A percentile compares a stretch with the other conserved stretches of the same genome.
phyloP scores from a whole-genome alignment of 1,284 basidiomycete species.

The Stygiomarasmius scandens region DNA sequence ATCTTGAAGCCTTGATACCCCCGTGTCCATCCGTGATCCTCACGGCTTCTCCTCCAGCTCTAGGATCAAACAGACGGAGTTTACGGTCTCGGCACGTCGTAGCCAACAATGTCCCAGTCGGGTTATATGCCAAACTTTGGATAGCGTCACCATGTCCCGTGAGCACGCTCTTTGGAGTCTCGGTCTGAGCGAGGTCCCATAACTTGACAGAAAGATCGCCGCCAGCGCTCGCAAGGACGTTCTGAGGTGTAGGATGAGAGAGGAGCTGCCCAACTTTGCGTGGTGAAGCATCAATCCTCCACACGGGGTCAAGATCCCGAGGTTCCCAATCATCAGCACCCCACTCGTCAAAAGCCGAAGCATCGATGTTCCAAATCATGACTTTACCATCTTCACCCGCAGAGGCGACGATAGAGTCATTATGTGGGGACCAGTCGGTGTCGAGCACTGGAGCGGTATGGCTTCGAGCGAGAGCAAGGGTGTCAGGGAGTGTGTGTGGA shows the following conservation, averaged over 20 bases:
- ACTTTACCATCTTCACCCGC: slow-evolving; percentile 93
- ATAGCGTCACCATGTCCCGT: slow-evolving; percentile 87
- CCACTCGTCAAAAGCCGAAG: slow-evolving; percentile 82
- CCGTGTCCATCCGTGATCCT: slow-evolving; percentile 85
- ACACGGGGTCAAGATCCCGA: slow-evolving; percentile 82
- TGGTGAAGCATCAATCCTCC: slow-evolving; percentile 71
- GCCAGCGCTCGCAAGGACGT: slow-evolving; percentile 86
- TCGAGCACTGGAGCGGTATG: slow-evolving; percentile 89
- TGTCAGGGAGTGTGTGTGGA: slow-evolving; percentile 87
- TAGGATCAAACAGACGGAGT: slow-evolving; percentile 87
- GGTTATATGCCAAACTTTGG: slow-evolving; percentile 86
- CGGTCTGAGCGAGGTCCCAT: slow-evolving; percentile 83
- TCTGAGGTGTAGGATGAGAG: slow-evolving; percentile 91
- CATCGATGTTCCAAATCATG: slow-evolving; percentile 86
- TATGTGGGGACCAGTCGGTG: slow-evolving; percentile 96
- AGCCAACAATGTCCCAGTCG: slow-evolving; percentile 74
- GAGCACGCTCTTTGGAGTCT: slow-evolving; percentile 65
- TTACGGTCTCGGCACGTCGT: slow-evolving; percentile 93
- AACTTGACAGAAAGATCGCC: slow-evolving; percentile 90
- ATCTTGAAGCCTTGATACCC: slow-evolving; percentile 92
- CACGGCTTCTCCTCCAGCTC: slow-evolving; percentile 80
- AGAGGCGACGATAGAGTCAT: slow-evolving; percentile 89
- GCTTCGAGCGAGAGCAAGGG: slow-evolving; percentile 89
- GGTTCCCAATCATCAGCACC: slow-evolving; percentile 81
- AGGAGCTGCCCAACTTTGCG: slow-evolving; percentile 94